These are phyloP conservation scores for Triglochin maritima DNA, from an alignment of 106 monocot genomes.

Conservation along the genomic window DNA sequence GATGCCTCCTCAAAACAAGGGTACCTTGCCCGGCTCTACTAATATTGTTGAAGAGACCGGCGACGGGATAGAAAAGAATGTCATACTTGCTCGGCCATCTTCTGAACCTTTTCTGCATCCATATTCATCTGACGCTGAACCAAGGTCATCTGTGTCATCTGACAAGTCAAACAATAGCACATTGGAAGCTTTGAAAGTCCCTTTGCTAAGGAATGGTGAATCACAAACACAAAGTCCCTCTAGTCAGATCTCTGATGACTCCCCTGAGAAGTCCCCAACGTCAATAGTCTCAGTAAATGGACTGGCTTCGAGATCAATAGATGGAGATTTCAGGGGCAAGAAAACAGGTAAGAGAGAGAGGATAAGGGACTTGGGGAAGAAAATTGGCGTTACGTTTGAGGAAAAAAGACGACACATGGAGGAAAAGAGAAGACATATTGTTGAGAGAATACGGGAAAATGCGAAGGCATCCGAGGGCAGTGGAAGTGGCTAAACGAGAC, in stretches of 20 bases:
- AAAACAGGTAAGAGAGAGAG: slow-evolving; percentile 35
- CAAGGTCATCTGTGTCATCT: neutral
- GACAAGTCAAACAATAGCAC: neutral
- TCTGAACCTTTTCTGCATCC: slow-evolving; percentile 1
- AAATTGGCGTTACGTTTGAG: slow-evolving; percentile 58
- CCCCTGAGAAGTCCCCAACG: neutral
- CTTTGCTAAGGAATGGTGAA: neutral
- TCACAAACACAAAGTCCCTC: neutral
- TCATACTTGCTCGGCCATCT: slow-evolving; percentile 4
- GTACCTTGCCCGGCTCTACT: slow-evolving; percentile 1
- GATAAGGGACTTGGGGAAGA: slow-evolving; percentile 76
- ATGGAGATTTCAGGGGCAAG: slow-evolving; percentile 25
- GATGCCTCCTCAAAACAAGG: slow-evolving; percentile 11
- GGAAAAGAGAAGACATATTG: slow-evolving; percentile 43
- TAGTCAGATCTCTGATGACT: neutral
- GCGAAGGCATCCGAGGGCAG: slow-evolving; percentile 6
- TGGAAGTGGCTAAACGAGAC: neutral
- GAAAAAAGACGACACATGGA: slow-evolving; percentile 6
- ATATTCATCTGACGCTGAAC: neutral
- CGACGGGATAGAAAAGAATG: slow-evolving; percentile 16
- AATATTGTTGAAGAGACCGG: slow-evolving; percentile 9
- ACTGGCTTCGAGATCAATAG: neutral
- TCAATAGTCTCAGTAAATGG: neutral
- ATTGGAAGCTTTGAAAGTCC: neutral
- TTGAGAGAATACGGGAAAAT: slow-evolving; percentile 70